Conservation (phyloP, 768 basidiomycete species). For the Lepiota brunneoincarnata region DNA sequence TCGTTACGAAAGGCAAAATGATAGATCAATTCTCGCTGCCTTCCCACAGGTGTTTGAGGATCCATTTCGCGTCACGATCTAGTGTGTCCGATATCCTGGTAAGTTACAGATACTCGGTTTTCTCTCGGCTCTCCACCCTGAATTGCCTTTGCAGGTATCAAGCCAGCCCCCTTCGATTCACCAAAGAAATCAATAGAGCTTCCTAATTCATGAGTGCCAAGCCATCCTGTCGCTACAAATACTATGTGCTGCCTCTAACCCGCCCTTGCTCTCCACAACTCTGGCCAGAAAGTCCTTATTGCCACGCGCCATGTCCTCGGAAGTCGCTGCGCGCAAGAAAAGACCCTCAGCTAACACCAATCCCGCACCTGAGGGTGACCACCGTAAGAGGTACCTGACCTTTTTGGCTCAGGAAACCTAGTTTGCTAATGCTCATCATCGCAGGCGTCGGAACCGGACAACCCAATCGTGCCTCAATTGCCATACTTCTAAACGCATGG, state of each 20-base stretch:
- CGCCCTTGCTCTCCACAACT: background rate
- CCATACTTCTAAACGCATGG: conserved; percentile 74
- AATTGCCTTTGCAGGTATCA: conserved; percentile 17
- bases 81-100: conserved; percentile 23
- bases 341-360: conserved; percentile 21
- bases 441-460: conserved; percentile 63
- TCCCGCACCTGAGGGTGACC: conserved; percentile 44
- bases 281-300: conserved; percentile 2
- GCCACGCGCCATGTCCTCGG: conserved; percentile 26
- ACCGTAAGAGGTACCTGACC: conserved; percentile 42
- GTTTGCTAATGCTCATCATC: conserved; percentile 6
- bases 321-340: conserved; percentile 28
- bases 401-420: background rate
- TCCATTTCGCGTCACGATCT: conserved; percentile 20
- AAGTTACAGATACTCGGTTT: conserved; percentile 19
- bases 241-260: conserved; percentile 12
- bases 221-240: conserved; percentile 23
- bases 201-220: conserved; percentile 22
- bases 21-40: background rate
- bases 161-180: conserved; percentile 21
- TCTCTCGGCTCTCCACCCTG: conserved; percentile 28
- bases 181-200: conserved; percentile 15
- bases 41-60: conserved; percentile 17
- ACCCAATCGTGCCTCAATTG: conserved; percentile 75
- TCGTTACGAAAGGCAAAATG: background rate